Evolutionary conservation across 2,329 filamentous ascomycete species (phyloP), one percentile per base, ranked within the genome.

Genomic region (Metarhizium guizhouense): DNA sequence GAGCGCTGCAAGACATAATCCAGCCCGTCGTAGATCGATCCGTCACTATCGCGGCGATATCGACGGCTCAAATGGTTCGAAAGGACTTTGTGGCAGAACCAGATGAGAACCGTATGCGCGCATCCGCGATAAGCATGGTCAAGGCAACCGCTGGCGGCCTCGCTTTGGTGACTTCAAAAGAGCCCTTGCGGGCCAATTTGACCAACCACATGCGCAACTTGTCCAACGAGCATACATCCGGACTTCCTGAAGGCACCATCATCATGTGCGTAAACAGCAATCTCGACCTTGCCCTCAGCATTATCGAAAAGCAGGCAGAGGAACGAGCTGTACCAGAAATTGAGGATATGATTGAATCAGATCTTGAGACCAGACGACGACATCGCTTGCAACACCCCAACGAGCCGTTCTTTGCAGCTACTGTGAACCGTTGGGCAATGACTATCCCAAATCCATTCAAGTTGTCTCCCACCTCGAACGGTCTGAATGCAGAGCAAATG

Each of bases 191-290:
- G 58, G 94, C 95, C 70, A 97, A 95, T 73, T 95, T 99, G 71
- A 95, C 88, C 54, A 99, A 97, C 72, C 95, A 97, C 67, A 91
- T 99, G 70, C 87, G 94, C 53, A 79, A 78, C 51, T 70, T 85
- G n/a, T 79, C 83, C 3, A 76, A 73, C 51, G 83, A 86, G 42
- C 80, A 95, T 42, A 85, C 90, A 54, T 87, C 90, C 54, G 88
- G 89, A 16, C 80, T 99, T 59, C 90, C 94, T 0, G 94, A 99
- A 72, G 94, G 94, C 6, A 89, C 94, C 36, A 94, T 99, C 58
- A 83, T 97, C 56, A 96, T 99, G 90, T 97, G 95, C 71, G 93
- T 99, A 58, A 99, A 97, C 69, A 93, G 95, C 61, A 99, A 99
- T 68, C 80, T 99, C 34, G 94, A 99, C 63, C 81, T 91, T 45